These are phyloP conservation scores for Melampsora larici-populina DNA, from an alignment of 1,284 basidiomycete genomes.

Conservation along the genomic window DNA sequence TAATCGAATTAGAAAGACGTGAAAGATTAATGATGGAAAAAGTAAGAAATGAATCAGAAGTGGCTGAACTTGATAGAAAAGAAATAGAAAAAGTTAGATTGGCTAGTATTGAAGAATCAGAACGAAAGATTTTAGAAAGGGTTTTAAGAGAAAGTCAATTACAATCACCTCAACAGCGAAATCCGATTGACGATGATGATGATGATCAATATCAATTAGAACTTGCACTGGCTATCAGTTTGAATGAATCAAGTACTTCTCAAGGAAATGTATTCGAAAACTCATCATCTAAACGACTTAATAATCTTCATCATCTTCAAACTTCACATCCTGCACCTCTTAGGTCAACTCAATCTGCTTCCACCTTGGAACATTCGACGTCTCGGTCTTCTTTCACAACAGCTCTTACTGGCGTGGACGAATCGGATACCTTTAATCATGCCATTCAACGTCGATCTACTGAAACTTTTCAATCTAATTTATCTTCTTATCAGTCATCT, in stretches of 20 bases:
- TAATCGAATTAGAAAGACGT: not conserved
- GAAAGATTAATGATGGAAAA: not conserved
- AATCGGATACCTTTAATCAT: not conserved
- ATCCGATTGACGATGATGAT: not conserved
- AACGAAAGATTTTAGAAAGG: not conserved
- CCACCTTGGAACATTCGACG: not conserved
- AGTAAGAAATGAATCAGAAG: not conserved
- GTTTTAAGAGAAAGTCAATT: not conserved
- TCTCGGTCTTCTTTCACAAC: not conserved
- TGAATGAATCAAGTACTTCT: not conserved
- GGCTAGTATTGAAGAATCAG: not conserved
- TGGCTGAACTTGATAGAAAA: not conserved
- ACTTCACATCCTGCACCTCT: not conserved
- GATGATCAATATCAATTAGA: slow-evolving; percentile 12
- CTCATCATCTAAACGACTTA: not conserved
- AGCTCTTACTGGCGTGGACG: not conserved
- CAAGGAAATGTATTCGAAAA: not conserved
- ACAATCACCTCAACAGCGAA: not conserved
- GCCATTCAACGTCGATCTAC: not conserved
- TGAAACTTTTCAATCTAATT: too few relatives aligned
- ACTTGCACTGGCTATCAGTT: slow-evolving; percentile 22
- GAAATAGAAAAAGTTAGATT: not conserved
- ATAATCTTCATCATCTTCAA: not conserved
- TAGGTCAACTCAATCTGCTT: not conserved
- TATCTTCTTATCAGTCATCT: not conserved